Evolutionary conservation across 2,329 filamentous ascomycete species (phyloP), one percentile per base, ranked within the genome.

Genomic region (Apiospora rasikravindrae): DNA sequence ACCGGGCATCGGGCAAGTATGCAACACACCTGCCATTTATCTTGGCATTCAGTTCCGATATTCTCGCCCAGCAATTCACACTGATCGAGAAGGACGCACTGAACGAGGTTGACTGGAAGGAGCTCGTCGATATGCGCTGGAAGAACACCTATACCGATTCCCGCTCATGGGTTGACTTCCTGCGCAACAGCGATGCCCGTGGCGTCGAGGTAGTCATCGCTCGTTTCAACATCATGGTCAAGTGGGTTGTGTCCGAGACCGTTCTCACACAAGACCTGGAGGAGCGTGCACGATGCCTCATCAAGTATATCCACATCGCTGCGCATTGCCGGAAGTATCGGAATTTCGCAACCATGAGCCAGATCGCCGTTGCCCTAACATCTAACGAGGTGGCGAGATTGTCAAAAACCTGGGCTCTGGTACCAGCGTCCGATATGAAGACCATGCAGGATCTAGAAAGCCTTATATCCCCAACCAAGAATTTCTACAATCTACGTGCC

Each of bases 61-160:
- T 92, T 3, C 86, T 96, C 37, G 94, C 94, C 2, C 92, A 95
- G 80, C 94, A 96, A 77, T 94, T 96, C 76, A 96, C 93, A 0
- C 87, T 96, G 45, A 94, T 96, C 67, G 94, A 96, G 78, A 95
- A 96, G 80, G 94, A 96, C 79, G 94, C 93, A 0, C 85, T 96
- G 29, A 93, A 94, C 76, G 94, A 96, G 80, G 93, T 96, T 74
- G 93, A 96, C 82, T 96, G 94, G 94, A 94, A 93, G 79, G 94
- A 96, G 76, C 86, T 96, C 16, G 93, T 96, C 71, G 93, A 95
- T 71, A 92, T 96, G 87, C 90, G 90, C 69, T 96, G 94, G 93
- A 94, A 93, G 79, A 90, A 94, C 76, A 85, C 87, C 24, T 88
- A 88, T 67, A 90, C 88, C 69, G 86, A 91, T 73, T 89, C 90